phyloP scores from a whole-genome alignment of 345 rosid genomes.

The Pugionium dolabratum region DNA sequence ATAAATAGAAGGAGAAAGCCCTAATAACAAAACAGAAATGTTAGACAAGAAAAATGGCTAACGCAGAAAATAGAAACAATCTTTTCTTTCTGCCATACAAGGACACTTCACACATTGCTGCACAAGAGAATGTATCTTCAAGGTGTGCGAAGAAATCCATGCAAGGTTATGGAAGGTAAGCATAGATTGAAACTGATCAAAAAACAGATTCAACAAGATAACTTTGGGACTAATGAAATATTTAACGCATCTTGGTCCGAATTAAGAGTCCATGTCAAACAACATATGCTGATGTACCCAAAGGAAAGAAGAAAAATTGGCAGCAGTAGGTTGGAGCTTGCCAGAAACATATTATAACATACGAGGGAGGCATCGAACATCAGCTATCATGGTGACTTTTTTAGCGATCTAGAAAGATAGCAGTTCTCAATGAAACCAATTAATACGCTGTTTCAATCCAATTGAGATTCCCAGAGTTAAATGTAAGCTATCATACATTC shows the following conservation, averaged over 20 bases:
- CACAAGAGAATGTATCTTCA: constrained; percentile 14
- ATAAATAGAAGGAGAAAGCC: constrained; percentile 74
- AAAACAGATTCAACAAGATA: constrained; percentile 25
- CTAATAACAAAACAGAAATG: constrained; percentile 44
- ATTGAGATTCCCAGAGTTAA: constrained; percentile 23
- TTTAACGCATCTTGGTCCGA: constrained; percentile 88
- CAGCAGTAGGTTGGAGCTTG: constrained; percentile 55
- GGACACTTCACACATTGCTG: neutral
- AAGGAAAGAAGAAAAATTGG: constrained; percentile 49
- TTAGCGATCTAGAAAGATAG: constrained; percentile 64
- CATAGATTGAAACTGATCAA: neutral
- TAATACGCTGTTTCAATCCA: constrained; percentile 62
- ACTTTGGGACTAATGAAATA: constrained; percentile 16
- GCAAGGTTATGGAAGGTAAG: constrained; percentile 13
- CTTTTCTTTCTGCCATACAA: constrained; percentile 5
- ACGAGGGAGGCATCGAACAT: constrained; percentile 97
- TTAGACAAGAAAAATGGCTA: constrained; percentile 9
- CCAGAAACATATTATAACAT: constrained; percentile 56
- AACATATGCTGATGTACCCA: constrained; percentile 73
- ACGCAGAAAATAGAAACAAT: constrained; percentile 14
- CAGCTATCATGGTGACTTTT: constrained; percentile 78
- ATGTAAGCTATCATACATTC: neutral
- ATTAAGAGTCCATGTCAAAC: constrained; percentile 75
- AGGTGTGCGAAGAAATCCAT: constrained; percentile 3
- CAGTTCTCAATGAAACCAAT: constrained; percentile 79